These are phyloP conservation scores for Ailanthus altissimus DNA, from an alignment of 345 rosid genomes.

Conservation along the genomic window DNA sequence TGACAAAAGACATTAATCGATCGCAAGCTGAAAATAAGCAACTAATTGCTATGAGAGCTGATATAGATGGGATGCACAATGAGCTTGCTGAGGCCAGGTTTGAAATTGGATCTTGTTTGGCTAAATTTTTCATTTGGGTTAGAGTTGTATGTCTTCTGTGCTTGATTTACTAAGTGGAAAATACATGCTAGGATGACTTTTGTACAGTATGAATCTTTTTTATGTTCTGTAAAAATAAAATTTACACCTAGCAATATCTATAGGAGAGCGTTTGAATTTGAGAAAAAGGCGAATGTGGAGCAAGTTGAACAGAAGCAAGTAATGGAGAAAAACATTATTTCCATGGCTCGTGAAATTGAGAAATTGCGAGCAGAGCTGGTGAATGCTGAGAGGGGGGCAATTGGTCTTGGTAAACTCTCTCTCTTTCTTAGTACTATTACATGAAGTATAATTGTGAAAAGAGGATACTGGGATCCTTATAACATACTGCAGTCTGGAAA, in stretches of 20 bases:
- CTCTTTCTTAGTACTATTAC: neutral
- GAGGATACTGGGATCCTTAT: neutral
- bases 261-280: conserved; percentile 34
- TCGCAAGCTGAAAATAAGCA: conserved; percentile 31
- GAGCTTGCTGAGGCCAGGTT: conserved; percentile 39
- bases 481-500: neutral
- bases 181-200: neutral
- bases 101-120: neutral
- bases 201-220: neutral
- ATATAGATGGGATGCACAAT: conserved; percentile 22
- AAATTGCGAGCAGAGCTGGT: conserved; percentile 26
- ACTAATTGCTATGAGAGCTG: conserved; percentile 21
- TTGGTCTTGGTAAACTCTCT: conserved; percentile 22
- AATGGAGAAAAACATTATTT: conserved; percentile 32
- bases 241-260: neutral
- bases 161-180: neutral
- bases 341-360: conserved; percentile 34
- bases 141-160: neutral
- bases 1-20: conserved; percentile 23
- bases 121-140: neutral
- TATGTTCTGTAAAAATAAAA: neutral
- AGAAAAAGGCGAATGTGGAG: conserved; percentile 29
- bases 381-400: conserved; percentile 22
- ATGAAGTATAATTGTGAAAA: neutral
- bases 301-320: conserved; percentile 24